Evolutionary conservation across 176 grass and related monocot genomes (phyloP), one percentile per base, ranked within the genome.

Genomic region (Dactylis glomerata): DNA sequence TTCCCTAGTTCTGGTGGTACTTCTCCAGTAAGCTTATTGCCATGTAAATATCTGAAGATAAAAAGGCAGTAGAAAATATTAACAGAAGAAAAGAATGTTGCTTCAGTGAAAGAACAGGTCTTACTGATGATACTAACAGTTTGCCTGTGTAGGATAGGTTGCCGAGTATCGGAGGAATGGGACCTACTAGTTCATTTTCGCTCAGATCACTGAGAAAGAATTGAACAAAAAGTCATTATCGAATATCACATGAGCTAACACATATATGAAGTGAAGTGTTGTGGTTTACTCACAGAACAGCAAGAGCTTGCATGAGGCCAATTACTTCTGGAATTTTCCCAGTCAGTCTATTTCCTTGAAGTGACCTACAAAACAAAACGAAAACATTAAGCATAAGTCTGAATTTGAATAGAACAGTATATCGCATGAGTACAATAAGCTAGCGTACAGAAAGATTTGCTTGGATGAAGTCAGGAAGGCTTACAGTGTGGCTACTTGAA

Each of bases 111-210:
- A 80, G 45, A 32, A 68, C 23, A 41, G n/a, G 51, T 44, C 3
- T 49, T 54, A 1, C 19, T 42, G 32, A 68, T 78, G 55, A 69
- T 88, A 92, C 97, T 94, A 32, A 99, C 97, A 99, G 85, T 87
- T 99, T 99, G 41, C 97, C 97, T n/a, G 97, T 99, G 82, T 99
- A 99, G 24, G 97, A 96, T 65, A 99, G 79, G 75, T 99, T 99
- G 76, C 97, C 97, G 20, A 99, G 86, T 89, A 99, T 96, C 0
- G 97, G 90, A 67, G 97, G 97, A 94, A 99, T 99, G 4, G 92
- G 54, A 23, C 97, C 97, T 71, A 89, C 79, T 64, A 99, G 58
- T 80, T 99, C 78, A 80, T 99, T 99, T 88, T 99, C 92, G 20
- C 93, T 99, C 76, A 99, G 73, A 78, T 99, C 97, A 34, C 97